Base-by-base conservation (phyloP, 345 rosid genomes). In the Lepidium aucheri region DNA sequence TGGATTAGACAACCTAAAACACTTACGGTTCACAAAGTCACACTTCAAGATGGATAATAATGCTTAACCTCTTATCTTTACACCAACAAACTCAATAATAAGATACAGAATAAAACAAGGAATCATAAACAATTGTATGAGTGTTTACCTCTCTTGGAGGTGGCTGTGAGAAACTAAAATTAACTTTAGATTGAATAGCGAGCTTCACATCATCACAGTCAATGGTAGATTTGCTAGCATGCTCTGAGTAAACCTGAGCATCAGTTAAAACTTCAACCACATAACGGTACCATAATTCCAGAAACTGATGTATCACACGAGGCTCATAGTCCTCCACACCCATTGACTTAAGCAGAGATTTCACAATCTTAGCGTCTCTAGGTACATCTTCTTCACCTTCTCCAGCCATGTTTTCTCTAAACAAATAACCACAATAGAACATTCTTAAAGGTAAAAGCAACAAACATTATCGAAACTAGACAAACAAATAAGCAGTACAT, bases 311-410 rank as follows among this genome's bases (percentile, higher is more conserved):
- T 9, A 94, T 65, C 54, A 90, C 92, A 3, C 85, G 92, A 68
- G 99, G 97, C 63, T 93, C 96, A 54, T 90, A 84, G 26, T 93
- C 91, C 65, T 93, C 97, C 0, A 90, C 90, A 15, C 97, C 96
- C 97, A 90, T 93, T 2, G 94, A 93, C 60, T 86, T 88, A 7
- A 93, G 87, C 58, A 93, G 78, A 12, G 92, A 79, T 34, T 81
- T 86, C 15, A 93, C 95, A 52, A 85, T 85, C 80, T 82, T 88
- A 3, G 97, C 99, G 60, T 90, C 99, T 65, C 96, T 90, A 4
- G 97, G 97, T 77, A 86, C 1, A 42, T 83, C 84, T 43, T 77
- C 83, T 10, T 83, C 88, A 44, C 82, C 81, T 53, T 83, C 94
- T 8, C 67, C 75, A 9, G 81, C 85, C 93, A 86, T 86, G 3